Evolutionary conservation across 345 rosid species (phyloP).

Genomic region (Jatropha curcas): DNA sequence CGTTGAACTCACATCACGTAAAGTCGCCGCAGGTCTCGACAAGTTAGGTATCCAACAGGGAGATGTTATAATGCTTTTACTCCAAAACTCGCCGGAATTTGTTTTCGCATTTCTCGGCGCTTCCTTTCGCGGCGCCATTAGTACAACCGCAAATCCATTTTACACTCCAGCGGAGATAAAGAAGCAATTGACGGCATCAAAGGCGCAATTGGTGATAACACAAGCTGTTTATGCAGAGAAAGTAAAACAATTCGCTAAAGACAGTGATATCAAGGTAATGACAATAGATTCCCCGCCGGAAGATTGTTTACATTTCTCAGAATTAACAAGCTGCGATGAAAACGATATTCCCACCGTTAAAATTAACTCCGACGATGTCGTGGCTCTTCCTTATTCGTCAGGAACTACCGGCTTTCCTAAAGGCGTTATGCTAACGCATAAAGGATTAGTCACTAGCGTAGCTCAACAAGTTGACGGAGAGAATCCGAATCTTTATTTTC

Average conservation of each 20-base stretch:
- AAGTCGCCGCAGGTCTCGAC: constrained; percentile 54
- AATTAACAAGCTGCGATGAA: constrained; percentile 50
- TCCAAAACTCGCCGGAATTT: constrained; percentile 70
- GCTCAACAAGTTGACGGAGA: constrained; percentile 97
- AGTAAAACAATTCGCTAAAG: constrained; percentile 38
- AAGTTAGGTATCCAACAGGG: constrained; percentile 55
- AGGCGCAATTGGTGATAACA: constrained; percentile 57
- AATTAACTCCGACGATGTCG: constrained; percentile 63
- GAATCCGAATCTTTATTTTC: constrained; percentile 77
- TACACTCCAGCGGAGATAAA: constrained; percentile 69
- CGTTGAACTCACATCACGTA: constrained; percentile 66
- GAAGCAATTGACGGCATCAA: constrained; percentile 66
- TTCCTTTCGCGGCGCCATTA: constrained; percentile 60
- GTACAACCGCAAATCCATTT: constrained; percentile 83
- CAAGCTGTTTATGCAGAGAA: constrained; percentile 57
- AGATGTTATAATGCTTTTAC: constrained; percentile 75
- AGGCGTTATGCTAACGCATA: constrained; percentile 93
- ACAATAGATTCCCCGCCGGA: constrained; percentile 42
- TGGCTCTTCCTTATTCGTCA: constrained; percentile 89
- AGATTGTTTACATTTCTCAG: constrained; percentile 64
- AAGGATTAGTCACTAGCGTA: constrained; percentile 69
- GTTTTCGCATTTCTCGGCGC: constrained; percentile 77
- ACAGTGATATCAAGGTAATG: constrained; percentile 37
- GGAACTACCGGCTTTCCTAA: constrained; percentile 95
- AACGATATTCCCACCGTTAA: constrained; percentile 33